Conservation (phyloP, 2,329 filamentous ascomycete genomes). For the Penicillium crustosum region DNA sequence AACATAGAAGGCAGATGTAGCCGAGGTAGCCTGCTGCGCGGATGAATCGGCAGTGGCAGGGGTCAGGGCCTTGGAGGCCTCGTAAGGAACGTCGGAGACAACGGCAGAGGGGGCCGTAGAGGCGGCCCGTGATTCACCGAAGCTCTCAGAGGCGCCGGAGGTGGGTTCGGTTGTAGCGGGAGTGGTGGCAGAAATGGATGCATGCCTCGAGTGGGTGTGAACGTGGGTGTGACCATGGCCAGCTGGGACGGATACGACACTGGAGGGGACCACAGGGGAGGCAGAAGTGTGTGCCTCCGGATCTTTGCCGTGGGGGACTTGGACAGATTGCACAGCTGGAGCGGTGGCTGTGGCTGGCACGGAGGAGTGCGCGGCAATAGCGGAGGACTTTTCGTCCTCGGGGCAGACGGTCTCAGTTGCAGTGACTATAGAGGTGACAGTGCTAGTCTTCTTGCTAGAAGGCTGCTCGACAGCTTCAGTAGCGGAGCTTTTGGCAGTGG, state of each 20-base stretch:
- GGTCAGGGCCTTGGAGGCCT: background rate
- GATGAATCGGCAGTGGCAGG: background rate
- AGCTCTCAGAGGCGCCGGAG: background rate
- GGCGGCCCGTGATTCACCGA: background rate
- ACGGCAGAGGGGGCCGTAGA: background rate
- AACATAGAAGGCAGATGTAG: background rate
- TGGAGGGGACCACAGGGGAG: background rate
- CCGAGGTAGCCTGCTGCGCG: background rate
- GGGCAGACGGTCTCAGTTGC: constrained; percentile 23
- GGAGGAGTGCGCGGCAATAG: background rate
- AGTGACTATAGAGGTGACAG: constrained; percentile 13
- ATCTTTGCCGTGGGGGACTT: background rate
- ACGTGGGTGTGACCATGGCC: background rate
- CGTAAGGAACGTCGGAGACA: constrained; percentile 2
- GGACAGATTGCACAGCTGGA: background rate
- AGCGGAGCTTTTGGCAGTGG: background rate
- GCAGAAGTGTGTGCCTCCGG: background rate
- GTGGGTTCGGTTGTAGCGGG: background rate
- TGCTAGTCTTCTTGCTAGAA: constrained; percentile 4
- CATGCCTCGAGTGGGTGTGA: background rate
- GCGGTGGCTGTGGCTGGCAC: background rate
- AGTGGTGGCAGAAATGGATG: background rate
- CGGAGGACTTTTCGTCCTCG: background rate
- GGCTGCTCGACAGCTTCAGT: background rate
- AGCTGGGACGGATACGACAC: background rate